These are phyloP conservation scores for Asterella californica DNA, from an alignment of 225 moss, liverwort and hornwort species.

Conservation along the genomic window DNA sequence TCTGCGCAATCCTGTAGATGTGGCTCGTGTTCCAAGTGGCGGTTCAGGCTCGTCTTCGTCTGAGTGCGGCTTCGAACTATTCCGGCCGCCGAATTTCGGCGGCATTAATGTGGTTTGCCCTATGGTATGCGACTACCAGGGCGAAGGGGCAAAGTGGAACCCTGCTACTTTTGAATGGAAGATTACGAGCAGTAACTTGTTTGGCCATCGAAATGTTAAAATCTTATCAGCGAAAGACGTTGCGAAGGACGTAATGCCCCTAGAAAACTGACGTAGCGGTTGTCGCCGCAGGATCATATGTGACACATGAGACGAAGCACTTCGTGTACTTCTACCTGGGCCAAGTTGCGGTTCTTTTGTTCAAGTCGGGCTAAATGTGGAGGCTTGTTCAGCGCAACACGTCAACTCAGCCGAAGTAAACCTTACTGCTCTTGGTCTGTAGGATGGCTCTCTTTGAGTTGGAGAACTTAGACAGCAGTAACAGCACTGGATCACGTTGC, in stretches of 20 bases:
- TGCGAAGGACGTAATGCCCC: background rate
- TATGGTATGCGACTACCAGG: background rate
- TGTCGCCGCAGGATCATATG: conserved; percentile 77
- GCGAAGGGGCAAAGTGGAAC: too few species aligned
- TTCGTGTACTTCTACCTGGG: conserved; percentile 98
- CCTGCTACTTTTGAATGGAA: background rate
- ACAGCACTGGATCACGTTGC: background rate
- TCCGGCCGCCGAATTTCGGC: background rate
- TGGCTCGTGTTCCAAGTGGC: background rate
- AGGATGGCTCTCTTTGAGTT: conserved; percentile 12
- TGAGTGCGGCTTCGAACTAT: background rate
- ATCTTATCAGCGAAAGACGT: background rate
- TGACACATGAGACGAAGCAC: conserved; percentile 96
- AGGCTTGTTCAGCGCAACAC: background rate
- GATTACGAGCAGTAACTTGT: background rate
- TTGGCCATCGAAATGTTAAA: too few species aligned
- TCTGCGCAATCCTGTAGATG: background rate
- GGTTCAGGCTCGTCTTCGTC: background rate
- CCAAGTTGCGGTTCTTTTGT: conserved; percentile 93
- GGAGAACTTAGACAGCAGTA: conserved; percentile 11
- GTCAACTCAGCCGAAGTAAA: conserved; percentile 13
- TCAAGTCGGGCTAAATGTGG: conserved; percentile 58
- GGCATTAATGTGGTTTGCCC: background rate
- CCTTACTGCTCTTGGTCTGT: conserved; percentile 16
- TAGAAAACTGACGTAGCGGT: conserved; percentile 1